Conservation (phyloP, 306 rosid species). For the Trifolium repens region DNA sequence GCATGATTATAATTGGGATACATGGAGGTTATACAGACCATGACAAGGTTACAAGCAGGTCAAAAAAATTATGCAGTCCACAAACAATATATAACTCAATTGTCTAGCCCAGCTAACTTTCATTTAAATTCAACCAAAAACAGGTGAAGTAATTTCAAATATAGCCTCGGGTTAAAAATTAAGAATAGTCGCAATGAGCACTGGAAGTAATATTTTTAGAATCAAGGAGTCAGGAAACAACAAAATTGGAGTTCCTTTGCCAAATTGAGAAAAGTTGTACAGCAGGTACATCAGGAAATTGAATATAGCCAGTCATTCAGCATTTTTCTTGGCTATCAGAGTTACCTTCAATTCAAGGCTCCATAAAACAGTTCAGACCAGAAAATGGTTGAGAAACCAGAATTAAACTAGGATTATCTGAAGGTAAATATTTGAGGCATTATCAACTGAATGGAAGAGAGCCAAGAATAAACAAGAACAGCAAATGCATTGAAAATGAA, state of each 20-base stretch:
- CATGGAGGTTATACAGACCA: constrained; percentile 9
- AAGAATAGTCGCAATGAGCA: background rate
- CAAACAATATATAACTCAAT: constrained; percentile 16
- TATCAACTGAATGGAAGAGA: background rate
- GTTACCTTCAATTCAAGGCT: background rate
- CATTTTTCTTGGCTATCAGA: background rate
- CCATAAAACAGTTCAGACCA: background rate
- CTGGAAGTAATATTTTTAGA: background rate
- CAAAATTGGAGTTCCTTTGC: background rate
- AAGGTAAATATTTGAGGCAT: background rate
- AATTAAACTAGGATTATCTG: background rate
- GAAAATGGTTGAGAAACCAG: background rate
- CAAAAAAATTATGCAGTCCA: background rate
- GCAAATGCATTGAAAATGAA: background rate
- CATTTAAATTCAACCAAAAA: background rate
- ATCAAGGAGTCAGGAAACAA: background rate
- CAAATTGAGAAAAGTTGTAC: background rate
- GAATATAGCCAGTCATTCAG: background rate
- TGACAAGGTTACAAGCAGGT: constrained; percentile 3
- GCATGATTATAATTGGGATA: constrained; percentile 13
- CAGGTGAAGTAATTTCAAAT: background rate
- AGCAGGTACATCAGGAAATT: background rate
- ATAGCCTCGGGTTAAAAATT: background rate
- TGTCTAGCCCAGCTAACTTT: background rate
- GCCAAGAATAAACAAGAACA: background rate